phyloP scores from a whole-genome alignment of 345 rosid species.

The Lepidium africanum region DNA sequence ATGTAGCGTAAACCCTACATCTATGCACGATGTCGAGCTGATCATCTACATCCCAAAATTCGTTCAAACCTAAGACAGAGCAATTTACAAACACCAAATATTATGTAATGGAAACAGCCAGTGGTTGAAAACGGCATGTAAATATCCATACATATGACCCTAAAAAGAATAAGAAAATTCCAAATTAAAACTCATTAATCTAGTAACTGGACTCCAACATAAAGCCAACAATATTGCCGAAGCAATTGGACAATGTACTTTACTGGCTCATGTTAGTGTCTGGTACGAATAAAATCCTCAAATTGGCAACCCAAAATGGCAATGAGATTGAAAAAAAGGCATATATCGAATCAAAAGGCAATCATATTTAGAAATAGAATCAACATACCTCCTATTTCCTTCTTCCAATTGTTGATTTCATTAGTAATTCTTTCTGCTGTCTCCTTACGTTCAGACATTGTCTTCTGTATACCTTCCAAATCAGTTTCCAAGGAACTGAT shows the following conservation, averaged over 20 bases:
- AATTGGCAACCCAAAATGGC: constrained; percentile 10
- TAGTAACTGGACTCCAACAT: not conserved
- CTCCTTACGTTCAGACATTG: constrained; percentile 57
- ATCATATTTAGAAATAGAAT: constrained; percentile 2
- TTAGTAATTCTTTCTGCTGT: constrained; percentile 48
- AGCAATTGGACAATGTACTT: constrained; percentile 6
- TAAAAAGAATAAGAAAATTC: not conserved
- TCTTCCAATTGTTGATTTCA: constrained; percentile 69
- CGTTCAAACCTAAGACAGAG: not conserved
- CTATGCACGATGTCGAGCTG: not conserved
- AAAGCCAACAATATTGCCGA: not conserved
- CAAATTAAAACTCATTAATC: not conserved
- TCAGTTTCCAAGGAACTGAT: constrained; percentile 57
- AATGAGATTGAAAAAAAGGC: not conserved
- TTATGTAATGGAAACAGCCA: constrained; percentile 1
- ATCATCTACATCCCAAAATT: not conserved
- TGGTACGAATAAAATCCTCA: not conserved
- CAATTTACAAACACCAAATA: constrained; percentile 5
- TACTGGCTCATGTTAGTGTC: not conserved
- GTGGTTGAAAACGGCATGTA: not conserved
- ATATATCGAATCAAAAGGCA: not conserved
- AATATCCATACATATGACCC: not conserved
- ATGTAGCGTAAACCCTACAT: not conserved
- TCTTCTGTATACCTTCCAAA: constrained; percentile 45
- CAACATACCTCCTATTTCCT: constrained; percentile 63